phyloP scores from a whole-genome alignment of 2,329 filamentous ascomycete species.

The Didymella lethalis region DNA sequence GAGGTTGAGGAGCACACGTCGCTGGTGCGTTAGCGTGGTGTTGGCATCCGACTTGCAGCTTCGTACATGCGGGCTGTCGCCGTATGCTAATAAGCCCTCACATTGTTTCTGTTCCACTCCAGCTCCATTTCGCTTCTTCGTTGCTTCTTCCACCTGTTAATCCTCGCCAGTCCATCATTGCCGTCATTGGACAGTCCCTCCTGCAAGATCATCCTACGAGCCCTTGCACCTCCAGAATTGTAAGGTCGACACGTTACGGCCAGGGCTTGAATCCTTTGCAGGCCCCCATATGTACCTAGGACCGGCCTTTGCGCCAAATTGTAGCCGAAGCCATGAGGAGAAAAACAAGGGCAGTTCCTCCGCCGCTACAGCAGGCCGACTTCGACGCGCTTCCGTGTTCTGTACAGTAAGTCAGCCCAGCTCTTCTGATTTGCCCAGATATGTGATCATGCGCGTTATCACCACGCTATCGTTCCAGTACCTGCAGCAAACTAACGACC shows the following conservation, averaged over 20 bases:
- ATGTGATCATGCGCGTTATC: conserved; percentile 34
- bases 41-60: conserved; percentile 27
- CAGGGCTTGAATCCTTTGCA: conserved; percentile 22
- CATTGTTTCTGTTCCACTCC: conserved; percentile 21
- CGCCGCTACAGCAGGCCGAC: conserved; percentile 49
- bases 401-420: conserved; percentile 52
- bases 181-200: conserved; percentile 20
- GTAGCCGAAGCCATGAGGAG: conserved; percentile 40
- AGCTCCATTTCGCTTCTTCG: conserved; percentile 11
- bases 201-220: conserved; percentile 19
- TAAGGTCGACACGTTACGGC: conserved; percentile 25
- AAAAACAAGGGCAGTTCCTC: conserved; percentile 31
- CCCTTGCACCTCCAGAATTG: conserved; percentile 16
- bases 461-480: conserved; percentile 27
- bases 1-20: conserved; percentile 26
- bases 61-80: conserved; percentile 30
- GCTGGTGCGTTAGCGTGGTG: conserved; percentile 28
- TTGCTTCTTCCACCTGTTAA: conserved; percentile 17
- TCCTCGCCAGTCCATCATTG: conserved; percentile 11
- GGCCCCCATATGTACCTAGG: conserved; percentile 23
- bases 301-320: conserved; percentile 20
- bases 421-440: conserved; percentile 25
- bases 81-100: conserved; percentile 24
- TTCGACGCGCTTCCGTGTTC: conserved; percentile 54
- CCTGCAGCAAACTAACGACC: conserved; percentile 38